phyloP scores from a whole-genome alignment of 257 asterid genomes.

The Solanum chilense region DNA sequence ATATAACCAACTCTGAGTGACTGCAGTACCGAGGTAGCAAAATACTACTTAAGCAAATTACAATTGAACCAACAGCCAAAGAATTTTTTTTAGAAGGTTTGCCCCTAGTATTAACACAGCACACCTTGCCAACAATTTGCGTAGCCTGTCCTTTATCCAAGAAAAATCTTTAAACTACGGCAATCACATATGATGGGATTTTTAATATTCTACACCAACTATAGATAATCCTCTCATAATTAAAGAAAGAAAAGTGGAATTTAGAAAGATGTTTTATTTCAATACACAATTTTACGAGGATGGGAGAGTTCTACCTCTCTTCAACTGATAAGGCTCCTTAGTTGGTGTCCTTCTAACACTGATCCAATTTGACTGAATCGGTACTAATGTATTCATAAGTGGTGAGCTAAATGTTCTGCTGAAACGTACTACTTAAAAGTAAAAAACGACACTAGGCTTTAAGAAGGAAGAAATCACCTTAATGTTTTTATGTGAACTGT shows the following conservation, averaged over 20 bases:
- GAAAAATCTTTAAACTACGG: neutral
- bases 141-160: neutral
- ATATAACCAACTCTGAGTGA: neutral
- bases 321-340: neutral
- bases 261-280: neutral
- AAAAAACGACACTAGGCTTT: neutral
- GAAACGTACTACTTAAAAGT: neutral
- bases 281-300: neutral
- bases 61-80: neutral
- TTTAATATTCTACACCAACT: neutral
- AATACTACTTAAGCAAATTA: neutral
- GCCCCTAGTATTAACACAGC: neutral
- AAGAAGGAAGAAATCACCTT: neutral
- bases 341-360: neutral
- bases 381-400: neutral
- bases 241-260: neutral
- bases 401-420: neutral
- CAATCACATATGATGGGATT: neutral
- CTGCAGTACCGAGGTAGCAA: neutral
- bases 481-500: neutral
- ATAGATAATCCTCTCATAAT: neutral
- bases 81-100: neutral
- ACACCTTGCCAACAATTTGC: neutral
- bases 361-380: neutral
- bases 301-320: neutral